Conservation (phyloP, 1,284 basidiomycete species). For the Ustilago cynodontis region DNA sequence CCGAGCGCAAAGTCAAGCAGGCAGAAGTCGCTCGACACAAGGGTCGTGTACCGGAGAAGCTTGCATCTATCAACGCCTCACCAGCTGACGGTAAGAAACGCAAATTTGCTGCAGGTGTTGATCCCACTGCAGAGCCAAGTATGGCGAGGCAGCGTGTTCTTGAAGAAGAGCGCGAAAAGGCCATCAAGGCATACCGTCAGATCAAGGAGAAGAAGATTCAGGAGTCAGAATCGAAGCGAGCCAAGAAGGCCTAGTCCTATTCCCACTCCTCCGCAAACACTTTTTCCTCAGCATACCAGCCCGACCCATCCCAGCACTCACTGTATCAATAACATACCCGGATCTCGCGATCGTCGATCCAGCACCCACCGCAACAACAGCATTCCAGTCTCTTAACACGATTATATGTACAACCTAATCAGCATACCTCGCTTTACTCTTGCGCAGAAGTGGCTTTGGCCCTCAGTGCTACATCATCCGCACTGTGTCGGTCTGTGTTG, state of each 20-base stretch:
- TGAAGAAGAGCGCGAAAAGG: conserved; percentile 58
- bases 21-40: conserved; percentile 44
- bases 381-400: conserved; percentile 3
- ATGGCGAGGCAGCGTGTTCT: conserved; percentile 60
- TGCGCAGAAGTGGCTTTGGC: not conserved
- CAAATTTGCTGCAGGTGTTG: conserved; percentile 13
- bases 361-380: not conserved
- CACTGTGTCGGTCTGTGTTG: conserved; percentile 5
- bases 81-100: conserved; percentile 23
- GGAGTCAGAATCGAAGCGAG: conserved; percentile 30
- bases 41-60: conserved; percentile 41
- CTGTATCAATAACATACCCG: conserved; percentile 32
- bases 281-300: not conserved
- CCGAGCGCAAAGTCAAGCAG: conserved; percentile 43
- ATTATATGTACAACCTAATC: conserved; percentile 35
- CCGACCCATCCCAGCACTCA: not conserved
- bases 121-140: conserved; percentile 39
- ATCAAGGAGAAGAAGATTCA: conserved; percentile 56
- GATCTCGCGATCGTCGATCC: conserved; percentile 6
- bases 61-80: conserved; percentile 1
- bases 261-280: not conserved
- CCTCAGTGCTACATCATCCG: conserved; percentile 3
- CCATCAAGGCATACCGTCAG: conserved; percentile 59
- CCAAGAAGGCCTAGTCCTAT: conserved; percentile 25
- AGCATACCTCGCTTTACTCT: conserved; percentile 13